phyloP scores from a whole-genome alignment of 768 basidiomycete species.

The Gymnopilus junonius region DNA sequence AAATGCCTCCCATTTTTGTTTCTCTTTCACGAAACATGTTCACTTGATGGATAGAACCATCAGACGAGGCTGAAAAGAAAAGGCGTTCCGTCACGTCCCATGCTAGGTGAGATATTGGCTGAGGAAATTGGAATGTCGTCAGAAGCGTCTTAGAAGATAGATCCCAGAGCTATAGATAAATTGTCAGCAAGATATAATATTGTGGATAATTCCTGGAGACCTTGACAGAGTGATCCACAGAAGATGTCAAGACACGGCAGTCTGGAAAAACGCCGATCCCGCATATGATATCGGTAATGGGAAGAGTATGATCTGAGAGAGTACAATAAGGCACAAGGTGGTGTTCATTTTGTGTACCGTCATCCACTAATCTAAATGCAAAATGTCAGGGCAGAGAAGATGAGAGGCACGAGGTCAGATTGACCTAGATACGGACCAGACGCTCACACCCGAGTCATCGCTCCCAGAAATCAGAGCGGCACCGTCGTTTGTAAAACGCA shows the following conservation, averaged over 20 bases:
- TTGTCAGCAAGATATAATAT: constrained; percentile 12
- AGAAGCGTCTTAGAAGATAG: constrained; percentile 73
- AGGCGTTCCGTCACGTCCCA: constrained; percentile 88
- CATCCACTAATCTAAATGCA: constrained; percentile 68
- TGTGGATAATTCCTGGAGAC: constrained; percentile 40
- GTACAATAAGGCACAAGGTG: constrained; percentile 78
- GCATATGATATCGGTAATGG: constrained; percentile 80
- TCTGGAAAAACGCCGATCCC: constrained; percentile 81
- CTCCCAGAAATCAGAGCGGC: constrained; percentile 82
- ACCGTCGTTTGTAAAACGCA: constrained; percentile 86
- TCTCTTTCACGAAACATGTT: constrained; percentile 74
- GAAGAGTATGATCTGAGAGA: constrained; percentile 90
- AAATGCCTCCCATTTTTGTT: constrained; percentile 52
- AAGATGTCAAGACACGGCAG: constrained; percentile 79
- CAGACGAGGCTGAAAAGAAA: constrained; percentile 83
- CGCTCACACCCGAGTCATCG: constrained; percentile 86
- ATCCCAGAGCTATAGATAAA: constrained; percentile 72
- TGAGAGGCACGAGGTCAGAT: constrained; percentile 31
- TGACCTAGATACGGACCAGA: constrained; percentile 91
- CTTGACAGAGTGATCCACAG: constrained; percentile 91
- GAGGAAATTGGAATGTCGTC: constrained; percentile 87
- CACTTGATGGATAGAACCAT: constrained; percentile 79
- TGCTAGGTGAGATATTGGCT: constrained; percentile 67
- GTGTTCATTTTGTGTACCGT: constrained; percentile 73
- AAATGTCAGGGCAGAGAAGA: constrained; percentile 16